A percentile compares a stretch with the other conserved stretches of the same genome.
These are phyloP conservation scores for Wolfiporia cocos DNA, from an alignment of 1,284 basidiomycete species.

Conservation along the genomic window DNA sequence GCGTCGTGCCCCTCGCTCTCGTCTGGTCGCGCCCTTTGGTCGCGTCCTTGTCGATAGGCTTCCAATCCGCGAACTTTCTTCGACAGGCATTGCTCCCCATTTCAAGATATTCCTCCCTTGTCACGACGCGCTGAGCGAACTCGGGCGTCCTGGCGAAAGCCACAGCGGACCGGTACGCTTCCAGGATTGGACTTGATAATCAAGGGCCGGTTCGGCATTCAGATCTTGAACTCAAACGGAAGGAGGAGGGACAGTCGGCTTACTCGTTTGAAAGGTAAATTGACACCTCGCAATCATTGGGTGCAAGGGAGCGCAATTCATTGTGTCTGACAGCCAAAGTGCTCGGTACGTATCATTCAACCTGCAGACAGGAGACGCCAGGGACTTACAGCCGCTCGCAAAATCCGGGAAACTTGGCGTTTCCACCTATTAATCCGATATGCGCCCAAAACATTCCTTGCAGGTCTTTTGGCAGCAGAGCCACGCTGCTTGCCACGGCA, in stretches of 20 bases:
- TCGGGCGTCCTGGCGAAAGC: slow-evolving; percentile 49
- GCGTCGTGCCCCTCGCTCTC: slow-evolving; percentile 14
- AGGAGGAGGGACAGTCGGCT: slow-evolving; percentile 24
- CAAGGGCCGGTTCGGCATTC: slow-evolving; percentile 1
- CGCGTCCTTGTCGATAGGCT: slow-evolving; percentile 18
- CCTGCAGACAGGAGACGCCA: slow-evolving; percentile 1
- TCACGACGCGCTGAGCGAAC: slow-evolving; percentile 52
- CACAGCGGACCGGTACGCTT: slow-evolving; percentile 66
- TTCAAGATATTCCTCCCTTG: slow-evolving; percentile 79
- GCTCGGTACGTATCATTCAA: background rate
- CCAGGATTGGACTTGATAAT: slow-evolving; percentile 57
- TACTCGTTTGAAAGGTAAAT: slow-evolving; percentile 73
- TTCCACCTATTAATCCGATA: slow-evolving; percentile 86
- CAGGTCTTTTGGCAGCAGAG: slow-evolving; percentile 66
- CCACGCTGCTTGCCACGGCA: slow-evolving; percentile 73
- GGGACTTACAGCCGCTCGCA: slow-evolving; percentile 62
- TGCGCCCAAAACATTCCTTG: slow-evolving; percentile 94
- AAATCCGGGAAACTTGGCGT: slow-evolving; percentile 71
- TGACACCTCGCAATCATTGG: slow-evolving; percentile 66
- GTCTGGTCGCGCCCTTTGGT: slow-evolving; percentile 12
- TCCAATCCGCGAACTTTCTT: slow-evolving; percentile 55
- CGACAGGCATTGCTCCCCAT: slow-evolving; percentile 69
- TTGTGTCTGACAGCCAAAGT: slow-evolving; percentile 35
- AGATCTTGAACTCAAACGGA: no score
- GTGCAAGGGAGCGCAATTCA: slow-evolving; percentile 77